Base-by-base conservation (phyloP, 2,329 filamentous ascomycete genomes). In the Aspergillus clavatus region DNA sequence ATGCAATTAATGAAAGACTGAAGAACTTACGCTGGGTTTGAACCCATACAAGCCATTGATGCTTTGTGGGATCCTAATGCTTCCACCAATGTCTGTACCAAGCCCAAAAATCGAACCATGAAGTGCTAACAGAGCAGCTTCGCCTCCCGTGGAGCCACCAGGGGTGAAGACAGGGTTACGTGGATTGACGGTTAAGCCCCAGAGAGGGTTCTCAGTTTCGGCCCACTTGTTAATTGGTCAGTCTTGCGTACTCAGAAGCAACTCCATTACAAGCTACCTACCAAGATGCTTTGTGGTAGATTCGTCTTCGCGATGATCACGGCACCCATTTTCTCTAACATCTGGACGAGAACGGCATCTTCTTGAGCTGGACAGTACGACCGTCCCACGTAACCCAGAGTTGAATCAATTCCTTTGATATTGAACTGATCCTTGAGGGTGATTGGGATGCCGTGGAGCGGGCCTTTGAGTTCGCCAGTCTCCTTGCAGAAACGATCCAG, bases 391-490 rank as follows among this genome's bases (percentile, higher is more conserved):
- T 83, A 83, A 5, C 81, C 81, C 3, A 83, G 62, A 0, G 81
- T 82, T 0, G 75, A 74, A 42, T 83, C 78, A 3, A 73, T 59
- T 1, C 77, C 80, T 46, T 75, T 75, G 33, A 84, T 67, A 19
- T 82, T 75, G 61, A 83, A 84, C 11, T 80, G 78, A 41, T 84
- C 81, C 57, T 84, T 84, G 10, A 81, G 54, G 5, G 71, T 75
- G 43, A 82, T 69, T 0, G 78, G 78, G 2, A 81, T 59, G 0
- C 77, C 79, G 58, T 79, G 78, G 8, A 77, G 52, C 16, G 74
- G 68, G 3, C 77, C 76, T 53, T 77, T 69, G 11, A 71, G 53
- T 52, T 70, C 68, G 4, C 69, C 69, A 0, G 57, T 60, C 22
- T 47, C 43, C 22, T 48, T 45, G 22, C 58, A 66, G 2, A 57